These are phyloP conservation scores for Umbelopsis ramanniana DNA, from an alignment of 192 early-diverging fungal species.

Conservation along the genomic window DNA sequence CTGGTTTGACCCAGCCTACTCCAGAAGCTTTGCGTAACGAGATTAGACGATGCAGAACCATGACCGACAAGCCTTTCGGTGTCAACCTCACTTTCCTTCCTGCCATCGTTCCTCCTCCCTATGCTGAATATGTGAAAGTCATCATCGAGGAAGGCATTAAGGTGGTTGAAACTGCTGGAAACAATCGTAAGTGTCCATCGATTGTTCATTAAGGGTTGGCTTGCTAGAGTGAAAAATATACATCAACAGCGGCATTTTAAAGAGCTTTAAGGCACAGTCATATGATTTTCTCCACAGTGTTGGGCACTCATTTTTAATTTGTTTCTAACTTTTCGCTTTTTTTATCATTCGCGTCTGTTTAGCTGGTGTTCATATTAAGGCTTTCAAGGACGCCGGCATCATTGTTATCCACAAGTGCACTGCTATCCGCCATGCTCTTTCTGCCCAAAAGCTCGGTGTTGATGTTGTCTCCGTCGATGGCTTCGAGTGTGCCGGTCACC, in stretches of 20 bases:
- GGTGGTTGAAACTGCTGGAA: slow-evolving; percentile 85
- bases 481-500: slow-evolving; percentile 86
- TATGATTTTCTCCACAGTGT: background rate
- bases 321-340: slow-evolving; percentile 23
- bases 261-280: background rate
- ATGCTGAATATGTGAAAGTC: slow-evolving; percentile 69
- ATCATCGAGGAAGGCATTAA: slow-evolving; percentile 82
- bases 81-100: slow-evolving; percentile 84
- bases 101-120: slow-evolving; percentile 81
- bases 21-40: slow-evolving; percentile 74
- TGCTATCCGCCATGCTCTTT: slow-evolving; percentile 72
- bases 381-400: slow-evolving; percentile 72
- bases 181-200: slow-evolving; percentile 62
- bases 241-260: background rate
- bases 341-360: too few species aligned
- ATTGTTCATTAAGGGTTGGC: background rate
- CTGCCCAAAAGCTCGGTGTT: slow-evolving; percentile 64
- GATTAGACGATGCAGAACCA: slow-evolving; percentile 70
- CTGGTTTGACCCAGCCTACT: slow-evolving; percentile 79
- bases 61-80: slow-evolving; percentile 82
- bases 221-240: too few species aligned
- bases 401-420: slow-evolving; percentile 85
- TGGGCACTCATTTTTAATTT: background rate
- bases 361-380: slow-evolving; percentile 71
- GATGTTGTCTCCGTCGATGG: slow-evolving; percentile 82